These are phyloP conservation scores for Glycine soja DNA, from an alignment of 306 rosid genomes.

Conservation along the genomic window DNA sequence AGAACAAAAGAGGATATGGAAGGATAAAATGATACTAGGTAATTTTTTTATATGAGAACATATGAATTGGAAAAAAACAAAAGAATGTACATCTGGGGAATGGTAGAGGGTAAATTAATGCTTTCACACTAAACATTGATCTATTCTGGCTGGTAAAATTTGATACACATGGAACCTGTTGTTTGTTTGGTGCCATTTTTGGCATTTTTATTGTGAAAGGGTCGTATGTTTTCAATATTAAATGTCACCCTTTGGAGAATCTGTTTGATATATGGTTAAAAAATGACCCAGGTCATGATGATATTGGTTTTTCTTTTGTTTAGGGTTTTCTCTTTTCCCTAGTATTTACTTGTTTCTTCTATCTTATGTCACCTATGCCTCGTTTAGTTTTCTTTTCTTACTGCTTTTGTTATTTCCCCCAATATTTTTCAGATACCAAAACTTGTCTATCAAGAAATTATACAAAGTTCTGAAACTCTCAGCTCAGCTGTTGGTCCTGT, in stretches of 20 bases:
- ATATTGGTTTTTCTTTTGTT: background rate
- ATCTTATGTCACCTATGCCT: constrained; percentile 19
- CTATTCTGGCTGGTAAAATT: constrained; percentile 30
- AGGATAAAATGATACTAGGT: background rate
- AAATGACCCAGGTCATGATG: constrained; percentile 15
- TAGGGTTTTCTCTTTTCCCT: constrained; percentile 15
- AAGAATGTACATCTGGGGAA: background rate
- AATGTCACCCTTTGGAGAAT: background rate
- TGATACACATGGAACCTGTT: background rate
- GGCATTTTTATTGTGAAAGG: constrained; percentile 16
- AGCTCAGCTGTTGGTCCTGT: constrained; percentile 63
- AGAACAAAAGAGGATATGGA: background rate
- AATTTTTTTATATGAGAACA: background rate
- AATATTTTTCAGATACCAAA: constrained; percentile 72
- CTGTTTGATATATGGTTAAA: background rate
- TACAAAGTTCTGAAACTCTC: constrained; percentile 62
- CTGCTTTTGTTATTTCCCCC: constrained; percentile 20
- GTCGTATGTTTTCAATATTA: constrained; percentile 7
- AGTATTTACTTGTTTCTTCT: constrained; percentile 5
- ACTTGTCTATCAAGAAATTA: constrained; percentile 71
- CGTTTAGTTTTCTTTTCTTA: constrained; percentile 26
- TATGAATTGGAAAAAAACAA: background rate
- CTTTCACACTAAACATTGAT: background rate
- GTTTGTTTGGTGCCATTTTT: background rate
- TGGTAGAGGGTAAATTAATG: background rate